These are phyloP conservation scores for Penicillium maclennaniae DNA, from an alignment of 495 filamentous ascomycete species.

Conservation along the genomic window DNA sequence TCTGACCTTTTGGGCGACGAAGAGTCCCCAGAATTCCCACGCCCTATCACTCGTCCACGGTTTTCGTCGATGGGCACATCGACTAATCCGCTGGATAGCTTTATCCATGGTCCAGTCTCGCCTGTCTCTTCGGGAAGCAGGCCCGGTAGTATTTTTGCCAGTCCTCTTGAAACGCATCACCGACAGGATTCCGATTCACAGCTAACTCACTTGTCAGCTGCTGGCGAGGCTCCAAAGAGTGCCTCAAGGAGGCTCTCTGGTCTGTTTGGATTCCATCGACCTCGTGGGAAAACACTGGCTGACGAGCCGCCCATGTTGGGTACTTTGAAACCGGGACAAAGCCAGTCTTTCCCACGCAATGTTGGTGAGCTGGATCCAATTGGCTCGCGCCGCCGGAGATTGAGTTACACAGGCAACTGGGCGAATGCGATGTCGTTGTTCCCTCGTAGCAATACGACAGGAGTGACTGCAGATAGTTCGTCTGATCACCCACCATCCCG, in stretches of 20 bases:
- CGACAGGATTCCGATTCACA: conserved; percentile 40
- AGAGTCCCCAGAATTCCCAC: conserved; percentile 55
- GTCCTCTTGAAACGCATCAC: conserved; percentile 62
- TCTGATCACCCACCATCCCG: conserved; percentile 44
- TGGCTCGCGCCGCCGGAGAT: conserved; percentile 57
- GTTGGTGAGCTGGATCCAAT: conserved; percentile 67
- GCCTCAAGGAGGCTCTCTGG: conserved; percentile 53
- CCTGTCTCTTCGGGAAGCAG: conserved; percentile 64
- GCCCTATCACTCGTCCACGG: conserved; percentile 35
- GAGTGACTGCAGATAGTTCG: conserved; percentile 40
- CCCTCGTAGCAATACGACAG: conserved; percentile 41
- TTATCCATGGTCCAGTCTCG: conserved; percentile 59
- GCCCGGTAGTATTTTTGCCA: conserved; percentile 62
- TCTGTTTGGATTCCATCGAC: conserved; percentile 65
- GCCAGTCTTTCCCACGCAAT: conserved; percentile 76
- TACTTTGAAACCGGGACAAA: conserved; percentile 69
- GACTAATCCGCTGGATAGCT: conserved; percentile 30
- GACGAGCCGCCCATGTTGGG: conserved; percentile 68
- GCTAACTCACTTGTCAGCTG: conserved; percentile 31
- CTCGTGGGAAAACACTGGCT: conserved; percentile 65
- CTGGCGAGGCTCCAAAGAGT: conserved; percentile 45
- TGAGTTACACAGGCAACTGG: conserved; percentile 63
- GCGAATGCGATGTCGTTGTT: conserved; percentile 53
- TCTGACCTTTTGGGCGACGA: conserved; percentile 78
- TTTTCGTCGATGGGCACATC: conserved; percentile 38